phyloP scores from a whole-genome alignment of 345 rosid species.

The Laguncularia racemosa region DNA sequence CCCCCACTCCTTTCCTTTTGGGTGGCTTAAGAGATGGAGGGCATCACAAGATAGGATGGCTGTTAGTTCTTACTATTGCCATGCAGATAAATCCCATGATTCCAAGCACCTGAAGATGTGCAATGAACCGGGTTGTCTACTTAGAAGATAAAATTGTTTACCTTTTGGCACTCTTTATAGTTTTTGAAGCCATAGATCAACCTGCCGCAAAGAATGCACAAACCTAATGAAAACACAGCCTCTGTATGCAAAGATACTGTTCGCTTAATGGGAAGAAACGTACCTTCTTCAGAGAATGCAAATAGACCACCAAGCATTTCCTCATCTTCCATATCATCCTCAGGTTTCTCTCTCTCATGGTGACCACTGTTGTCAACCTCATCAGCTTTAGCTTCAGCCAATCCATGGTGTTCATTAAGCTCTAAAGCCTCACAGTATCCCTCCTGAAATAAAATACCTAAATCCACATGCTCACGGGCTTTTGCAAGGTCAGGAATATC shows the following conservation, averaged over 20 bases:
- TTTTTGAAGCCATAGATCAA: too few species aligned
- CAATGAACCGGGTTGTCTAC: too few species aligned
- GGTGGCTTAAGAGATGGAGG: too few species aligned
- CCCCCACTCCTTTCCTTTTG: too few species aligned
- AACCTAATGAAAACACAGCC: neutral
- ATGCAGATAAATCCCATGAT: too few species aligned
- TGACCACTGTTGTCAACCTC: constrained; percentile 27
- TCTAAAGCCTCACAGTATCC: constrained; percentile 47
- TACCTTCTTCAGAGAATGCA: constrained; percentile 63
- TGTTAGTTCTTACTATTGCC: too few species aligned
- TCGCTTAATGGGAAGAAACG: neutral
- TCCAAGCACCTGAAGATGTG: too few species aligned
- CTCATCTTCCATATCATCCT: constrained; percentile 45
- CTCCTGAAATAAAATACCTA: constrained; percentile 43
- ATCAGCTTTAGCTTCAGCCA: constrained; percentile 29
- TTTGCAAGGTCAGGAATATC: constrained; percentile 22
- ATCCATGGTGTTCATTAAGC: constrained; percentile 15
- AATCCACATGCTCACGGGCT: constrained; percentile 23
- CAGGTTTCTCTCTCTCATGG: constrained; percentile 30
- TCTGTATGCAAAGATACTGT: neutral
- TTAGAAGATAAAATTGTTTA: too few species aligned
- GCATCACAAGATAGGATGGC: too few species aligned
- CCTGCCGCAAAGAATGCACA: too few species aligned
- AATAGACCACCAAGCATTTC: constrained; percentile 66
- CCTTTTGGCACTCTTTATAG: too few species aligned